Base-by-base conservation (phyloP, 2,329 filamentous ascomycete species). In the Verticillium isaacii region DNA sequence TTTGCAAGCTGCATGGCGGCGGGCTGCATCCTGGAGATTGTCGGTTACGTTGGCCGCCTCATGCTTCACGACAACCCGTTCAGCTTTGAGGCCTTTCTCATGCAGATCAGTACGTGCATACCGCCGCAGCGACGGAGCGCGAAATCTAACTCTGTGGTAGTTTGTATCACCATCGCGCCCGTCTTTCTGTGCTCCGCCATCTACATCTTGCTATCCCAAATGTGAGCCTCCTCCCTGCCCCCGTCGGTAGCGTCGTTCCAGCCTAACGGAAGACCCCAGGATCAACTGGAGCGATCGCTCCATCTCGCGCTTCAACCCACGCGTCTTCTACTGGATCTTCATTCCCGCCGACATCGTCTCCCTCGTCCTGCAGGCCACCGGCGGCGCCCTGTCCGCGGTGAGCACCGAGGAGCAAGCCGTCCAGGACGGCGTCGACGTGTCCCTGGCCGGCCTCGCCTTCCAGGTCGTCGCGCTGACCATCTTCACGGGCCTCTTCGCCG, bases 41-140 rank as follows among this genome's bases (percentile, higher is more conserved):
- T 88, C 15, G 88, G 88, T 7, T 90, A 90, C 62, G 74, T 76
- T 0, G 87, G 85, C 0, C 79, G 87, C 6, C 75, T 89, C 25
- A 70, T 85, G 59, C 72, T 87, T 61, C 77, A 84, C 61, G 68
- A 79, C 17, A 84, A 89, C 61, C 84, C 85, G 0, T 89, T 85
- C 67, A 74, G 68, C 29, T 81, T 88, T 69, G 67, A 70, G 0
- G 85, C 81, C 0, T 90, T 90, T 68, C 78, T 89, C 66, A 80
- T 89, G 6, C 85, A 90, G 71, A 87, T 89, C 65, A 70, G 71
- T 77, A 69, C 60, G 69, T 76, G 29, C 9, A 6, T 56, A 4
- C 29, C 41, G 29, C 7, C 14, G 23, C 12, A 50, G 36, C 32
- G 1, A 6, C 14, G 7, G 14, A n/a, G 9, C 6, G 9, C n/a